A percentile compares a stretch with the other conserved stretches of the same genome.
These are phyloP conservation scores for Poa pratensis DNA, from an alignment of 176 grass and related monocot genomes.

Conservation along the genomic window DNA sequence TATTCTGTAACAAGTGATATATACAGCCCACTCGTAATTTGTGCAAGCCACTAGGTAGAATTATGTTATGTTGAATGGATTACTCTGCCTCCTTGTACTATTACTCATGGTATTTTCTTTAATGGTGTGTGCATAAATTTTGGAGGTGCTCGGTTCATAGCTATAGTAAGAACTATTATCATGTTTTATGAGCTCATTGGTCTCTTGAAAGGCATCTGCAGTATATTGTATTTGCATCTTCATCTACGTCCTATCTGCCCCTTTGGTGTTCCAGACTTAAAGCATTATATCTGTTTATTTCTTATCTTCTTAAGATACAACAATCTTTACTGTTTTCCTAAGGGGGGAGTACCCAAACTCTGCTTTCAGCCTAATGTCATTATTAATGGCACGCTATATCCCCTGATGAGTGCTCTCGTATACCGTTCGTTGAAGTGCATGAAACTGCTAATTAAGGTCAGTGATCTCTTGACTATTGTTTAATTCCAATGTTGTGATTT, in stretches of 20 bases:
- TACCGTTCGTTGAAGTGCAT: constrained; percentile 32
- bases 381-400: not conserved
- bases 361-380: constrained; percentile 44
- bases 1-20: not conserved
- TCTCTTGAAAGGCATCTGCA: not conserved
- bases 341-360: not conserved
- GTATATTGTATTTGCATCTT: not conserved
- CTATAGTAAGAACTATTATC: not conserved
- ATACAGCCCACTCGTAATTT: not conserved
- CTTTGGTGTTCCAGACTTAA: not conserved
- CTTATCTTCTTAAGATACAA: not conserved
- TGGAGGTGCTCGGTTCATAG: not conserved
- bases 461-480: constrained; percentile 8
- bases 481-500: too few species aligned
- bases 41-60: not conserved
- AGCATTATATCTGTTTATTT: constrained; percentile 16
- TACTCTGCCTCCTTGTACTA: not conserved
- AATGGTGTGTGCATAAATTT: not conserved
- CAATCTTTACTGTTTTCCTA: not conserved
- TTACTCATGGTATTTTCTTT: not conserved
- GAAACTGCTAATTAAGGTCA: constrained; percentile 50
- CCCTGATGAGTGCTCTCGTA: not conserved
- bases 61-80: not conserved
- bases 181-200: not conserved
- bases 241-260: not conserved